A percentile compares a stretch with the other conserved stretches of the same genome.
phyloP scores from a whole-genome alignment of 768 basidiomycete species.

The Rubroboletus pulcherrimus region DNA sequence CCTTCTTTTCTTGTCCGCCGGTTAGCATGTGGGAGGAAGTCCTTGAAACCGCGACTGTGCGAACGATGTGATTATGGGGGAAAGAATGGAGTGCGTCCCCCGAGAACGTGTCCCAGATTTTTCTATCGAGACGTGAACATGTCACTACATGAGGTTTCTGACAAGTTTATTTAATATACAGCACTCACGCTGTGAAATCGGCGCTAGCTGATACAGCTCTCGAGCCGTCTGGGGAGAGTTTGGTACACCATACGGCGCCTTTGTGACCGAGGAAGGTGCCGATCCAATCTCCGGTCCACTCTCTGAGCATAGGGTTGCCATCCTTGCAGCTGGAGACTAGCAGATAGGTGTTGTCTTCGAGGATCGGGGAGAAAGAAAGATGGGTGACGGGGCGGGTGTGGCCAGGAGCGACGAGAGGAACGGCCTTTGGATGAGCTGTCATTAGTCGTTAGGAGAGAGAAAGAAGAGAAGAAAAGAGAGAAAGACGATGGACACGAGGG shows the following conservation, averaged over 20 bases:
- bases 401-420: conserved; percentile 80
- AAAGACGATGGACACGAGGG: not conserved
- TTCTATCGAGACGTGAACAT: conserved; percentile 45
- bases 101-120: conserved; percentile 94
- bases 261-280: conserved; percentile 88
- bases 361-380: conserved; percentile 84
- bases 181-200: conserved; percentile 91
- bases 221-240: conserved; percentile 81
- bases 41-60: conserved; percentile 86
- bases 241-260: conserved; percentile 96
- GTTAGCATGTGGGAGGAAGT: conserved; percentile 67
- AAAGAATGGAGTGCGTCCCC: conserved; percentile 92
- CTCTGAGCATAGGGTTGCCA: conserved; percentile 94
- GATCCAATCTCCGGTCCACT: conserved; percentile 99
- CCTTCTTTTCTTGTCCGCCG: conserved; percentile 97
- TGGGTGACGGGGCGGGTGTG: conserved; percentile 89
- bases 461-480: not conserved
- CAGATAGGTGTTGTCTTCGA: conserved; percentile 82
- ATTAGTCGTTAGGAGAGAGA: conserved; percentile 42
- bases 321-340: conserved; percentile 98
- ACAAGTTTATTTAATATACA: not conserved
- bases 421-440: conserved; percentile 61
- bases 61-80: conserved; percentile 97
- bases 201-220: conserved; percentile 91
- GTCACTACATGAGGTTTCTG: not conserved